These are phyloP conservation scores for Halophytophthora polymorphica DNA, from an alignment of 352 stramenopile genomes.

Conservation along the genomic window DNA sequence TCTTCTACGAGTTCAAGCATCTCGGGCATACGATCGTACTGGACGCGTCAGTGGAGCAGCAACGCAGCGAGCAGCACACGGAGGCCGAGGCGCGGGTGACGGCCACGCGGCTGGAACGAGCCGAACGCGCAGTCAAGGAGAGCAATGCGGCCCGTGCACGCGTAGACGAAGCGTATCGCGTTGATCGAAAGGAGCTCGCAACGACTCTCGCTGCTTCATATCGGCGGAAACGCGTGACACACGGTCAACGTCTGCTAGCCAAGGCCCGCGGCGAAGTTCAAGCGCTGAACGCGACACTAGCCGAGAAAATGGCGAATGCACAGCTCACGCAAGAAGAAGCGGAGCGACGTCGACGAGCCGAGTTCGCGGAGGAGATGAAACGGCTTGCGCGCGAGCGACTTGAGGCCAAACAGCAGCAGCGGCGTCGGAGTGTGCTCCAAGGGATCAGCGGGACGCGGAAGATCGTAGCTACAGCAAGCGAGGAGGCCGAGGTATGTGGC, in stretches of 20 bases:
- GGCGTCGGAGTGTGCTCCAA: neutral
- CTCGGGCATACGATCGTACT: slow-evolving; percentile 45
- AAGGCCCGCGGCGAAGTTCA: slow-evolving; percentile 19
- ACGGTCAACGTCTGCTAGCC: slow-evolving; percentile 19
- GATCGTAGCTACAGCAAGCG: slow-evolving; percentile 9
- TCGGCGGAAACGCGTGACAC: slow-evolving; percentile 6
- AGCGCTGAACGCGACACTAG: slow-evolving; percentile 13
- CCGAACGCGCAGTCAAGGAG: slow-evolving; percentile 29
- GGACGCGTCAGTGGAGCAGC: slow-evolving; percentile 12
- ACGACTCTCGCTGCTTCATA: slow-evolving; percentile 3
- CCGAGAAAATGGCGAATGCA: slow-evolving; percentile 9
- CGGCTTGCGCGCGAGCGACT: slow-evolving; percentile 18
- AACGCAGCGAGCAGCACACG: slow-evolving; percentile 5
- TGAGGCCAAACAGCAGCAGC: slow-evolving; percentile 16
- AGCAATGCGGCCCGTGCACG: slow-evolving; percentile 36
- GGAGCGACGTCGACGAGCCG: slow-evolving; percentile 15
- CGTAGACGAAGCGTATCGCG: slow-evolving; percentile 27
- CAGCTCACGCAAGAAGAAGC: slow-evolving; percentile 15
- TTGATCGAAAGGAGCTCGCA: slow-evolving; percentile 10
- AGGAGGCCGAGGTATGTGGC: neutral
- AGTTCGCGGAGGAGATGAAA: slow-evolving; percentile 32
- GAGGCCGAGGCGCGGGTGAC: slow-evolving; percentile 17
- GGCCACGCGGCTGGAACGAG: slow-evolving; percentile 25
- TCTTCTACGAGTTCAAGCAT: slow-evolving; percentile 77
- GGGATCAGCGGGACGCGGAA: slow-evolving; percentile 11